phyloP scores from a whole-genome alignment of 148 eudicot genomes.

The Vaccinium vitisidaea region DNA sequence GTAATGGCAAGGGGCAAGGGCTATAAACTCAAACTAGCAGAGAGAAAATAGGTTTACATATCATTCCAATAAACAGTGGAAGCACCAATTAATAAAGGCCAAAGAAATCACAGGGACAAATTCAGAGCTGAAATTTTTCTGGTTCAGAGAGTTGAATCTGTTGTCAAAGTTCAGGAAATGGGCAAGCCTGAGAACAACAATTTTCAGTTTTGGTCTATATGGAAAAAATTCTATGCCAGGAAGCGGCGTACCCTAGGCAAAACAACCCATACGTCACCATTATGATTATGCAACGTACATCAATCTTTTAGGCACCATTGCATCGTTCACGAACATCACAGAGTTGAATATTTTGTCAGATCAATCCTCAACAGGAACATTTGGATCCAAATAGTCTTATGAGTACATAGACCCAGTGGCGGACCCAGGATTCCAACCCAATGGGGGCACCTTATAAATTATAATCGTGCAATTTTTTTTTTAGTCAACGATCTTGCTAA shows the following conservation, averaged over 20 bases:
- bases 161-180: background rate
- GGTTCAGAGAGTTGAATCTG: slow-evolving; percentile 3
- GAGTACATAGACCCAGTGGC: background rate
- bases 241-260: background rate
- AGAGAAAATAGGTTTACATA: background rate
- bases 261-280: background rate
- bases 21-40: slow-evolving; percentile 7
- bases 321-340: background rate
- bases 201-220: background rate
- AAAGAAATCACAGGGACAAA: background rate
- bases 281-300: background rate
- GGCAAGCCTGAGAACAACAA: slow-evolving; percentile 3
- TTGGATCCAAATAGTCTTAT: background rate
- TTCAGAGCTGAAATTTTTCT: background rate
- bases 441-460: too few species aligned
- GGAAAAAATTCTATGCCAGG: background rate
- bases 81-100: background rate
- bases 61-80: background rate
- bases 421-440: too few species aligned
- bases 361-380: background rate
- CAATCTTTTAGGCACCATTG: background rate
- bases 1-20: slow-evolving; percentile 31
- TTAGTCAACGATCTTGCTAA: too few species aligned
- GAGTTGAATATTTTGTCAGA: background rate
- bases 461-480: too few species aligned